These are phyloP conservation scores for Bruguiera gymnorhiza DNA, from an alignment of 345 rosid species.

Conservation along the genomic window DNA sequence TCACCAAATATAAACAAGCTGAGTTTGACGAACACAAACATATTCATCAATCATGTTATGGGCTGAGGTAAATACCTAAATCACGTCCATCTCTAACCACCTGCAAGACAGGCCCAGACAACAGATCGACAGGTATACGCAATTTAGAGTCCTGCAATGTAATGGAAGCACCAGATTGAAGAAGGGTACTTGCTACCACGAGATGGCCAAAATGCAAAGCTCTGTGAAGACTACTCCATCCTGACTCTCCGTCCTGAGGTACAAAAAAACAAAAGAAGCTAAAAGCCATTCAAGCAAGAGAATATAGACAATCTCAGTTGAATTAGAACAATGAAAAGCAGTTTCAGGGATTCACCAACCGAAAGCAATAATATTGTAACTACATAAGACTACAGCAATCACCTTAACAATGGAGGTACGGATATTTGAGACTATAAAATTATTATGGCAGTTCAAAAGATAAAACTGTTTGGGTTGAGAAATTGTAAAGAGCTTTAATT, in stretches of 20 bases:
- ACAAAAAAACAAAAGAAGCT: conserved; percentile 12
- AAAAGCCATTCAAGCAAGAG: conserved; percentile 7
- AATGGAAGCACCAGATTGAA: conserved; percentile 74
- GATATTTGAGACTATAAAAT: no score
- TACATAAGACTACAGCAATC: no score
- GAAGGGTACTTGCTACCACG: conserved; percentile 81
- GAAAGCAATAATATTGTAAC: no score
- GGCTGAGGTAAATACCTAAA: conserved; percentile 47
- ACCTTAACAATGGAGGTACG: no score
- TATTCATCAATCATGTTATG: conserved; percentile 12
- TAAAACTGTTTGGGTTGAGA: no score
- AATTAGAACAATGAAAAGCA: no score
- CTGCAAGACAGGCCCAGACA: conserved; percentile 86
- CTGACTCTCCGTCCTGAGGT: conserved; percentile 94
- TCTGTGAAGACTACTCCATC: conserved; percentile 96
- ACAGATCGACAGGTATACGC: conserved; percentile 78
- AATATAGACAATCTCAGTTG: not conserved
- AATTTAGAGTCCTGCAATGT: conserved; percentile 66
- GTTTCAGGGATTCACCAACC: no score
- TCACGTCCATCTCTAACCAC: conserved; percentile 44
- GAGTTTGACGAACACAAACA: conserved; percentile 14
- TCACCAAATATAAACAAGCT: conserved; percentile 9
- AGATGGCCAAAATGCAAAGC: conserved; percentile 98
- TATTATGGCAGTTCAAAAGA: no score
- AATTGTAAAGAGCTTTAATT: no score